Evolutionary conservation across 768 basidiomycete species (phyloP).

Genomic region (Daedalea quercina): DNA sequence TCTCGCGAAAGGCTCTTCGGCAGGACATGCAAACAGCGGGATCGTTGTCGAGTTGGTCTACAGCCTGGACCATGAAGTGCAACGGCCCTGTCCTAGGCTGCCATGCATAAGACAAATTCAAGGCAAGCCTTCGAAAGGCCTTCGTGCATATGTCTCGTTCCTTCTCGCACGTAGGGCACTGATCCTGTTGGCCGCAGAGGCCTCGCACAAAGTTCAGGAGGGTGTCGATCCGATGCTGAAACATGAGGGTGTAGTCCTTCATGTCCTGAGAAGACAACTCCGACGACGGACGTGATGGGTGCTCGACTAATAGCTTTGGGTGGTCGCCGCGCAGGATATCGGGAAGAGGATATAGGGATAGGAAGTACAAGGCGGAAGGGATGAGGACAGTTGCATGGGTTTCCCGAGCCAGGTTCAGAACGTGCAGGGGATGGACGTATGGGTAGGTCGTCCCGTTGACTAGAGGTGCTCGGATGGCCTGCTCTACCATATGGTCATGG

Average conservation of each 20-base stretch:
- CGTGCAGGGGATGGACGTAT: slow-evolving; percentile 51
- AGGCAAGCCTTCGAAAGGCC: slow-evolving; percentile 36
- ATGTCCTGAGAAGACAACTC: slow-evolving; percentile 35
- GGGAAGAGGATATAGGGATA: slow-evolving; percentile 47
- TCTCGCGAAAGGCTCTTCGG: slow-evolving; percentile 33
- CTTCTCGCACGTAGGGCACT: slow-evolving; percentile 24
- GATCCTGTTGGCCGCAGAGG: slow-evolving; percentile 26
- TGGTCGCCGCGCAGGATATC: slow-evolving; percentile 45
- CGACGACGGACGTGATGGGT: slow-evolving; percentile 45
- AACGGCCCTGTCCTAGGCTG: slow-evolving; percentile 43
- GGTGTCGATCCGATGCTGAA: slow-evolving; percentile 43
- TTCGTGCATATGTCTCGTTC: slow-evolving; percentile 27
- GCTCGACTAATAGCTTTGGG: slow-evolving; percentile 41
- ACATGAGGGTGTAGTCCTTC: slow-evolving; percentile 49
- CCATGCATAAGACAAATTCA: slow-evolving; percentile 42
- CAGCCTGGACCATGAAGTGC: slow-evolving; percentile 45
- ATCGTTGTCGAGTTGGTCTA: slow-evolving; percentile 26
- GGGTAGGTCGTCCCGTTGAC: slow-evolving; percentile 45
- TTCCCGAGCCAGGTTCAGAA: slow-evolving; percentile 49
- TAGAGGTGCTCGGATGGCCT: slow-evolving; percentile 35
- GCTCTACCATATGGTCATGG: slow-evolving; percentile 50
- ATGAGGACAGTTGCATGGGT: slow-evolving; percentile 39
- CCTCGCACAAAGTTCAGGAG: slow-evolving; percentile 43
- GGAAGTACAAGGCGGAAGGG: slow-evolving; percentile 49
- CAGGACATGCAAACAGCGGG: slow-evolving; percentile 37